Evolutionary conservation across 2,329 filamentous ascomycete genomes (phyloP).

Genomic region (Phialophora expanda): DNA sequence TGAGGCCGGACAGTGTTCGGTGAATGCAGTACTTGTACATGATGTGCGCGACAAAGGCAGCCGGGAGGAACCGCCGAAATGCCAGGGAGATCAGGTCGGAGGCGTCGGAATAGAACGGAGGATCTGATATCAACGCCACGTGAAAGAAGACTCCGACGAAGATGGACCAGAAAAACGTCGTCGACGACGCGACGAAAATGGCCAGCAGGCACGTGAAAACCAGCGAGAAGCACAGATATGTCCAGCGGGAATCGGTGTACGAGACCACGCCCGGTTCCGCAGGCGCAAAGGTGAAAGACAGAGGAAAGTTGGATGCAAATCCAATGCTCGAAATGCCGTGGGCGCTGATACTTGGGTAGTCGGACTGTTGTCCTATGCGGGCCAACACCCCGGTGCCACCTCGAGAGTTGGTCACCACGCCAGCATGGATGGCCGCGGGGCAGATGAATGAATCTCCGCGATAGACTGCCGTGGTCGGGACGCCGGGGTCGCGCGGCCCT

Average conservation of each 20-base stretch:
- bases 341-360: slow-evolving; percentile 53
- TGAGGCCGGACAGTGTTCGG: slow-evolving; percentile 56
- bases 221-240: slow-evolving; percentile 60
- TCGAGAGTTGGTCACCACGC: slow-evolving; percentile 58
- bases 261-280: slow-evolving; percentile 27
- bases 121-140: slow-evolving; percentile 65
- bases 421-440: slow-evolving; percentile 64
- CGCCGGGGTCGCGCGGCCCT: slow-evolving; percentile 51
- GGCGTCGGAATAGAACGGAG: slow-evolving; percentile 60
- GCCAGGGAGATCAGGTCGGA: slow-evolving; percentile 60
- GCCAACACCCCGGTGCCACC: slow-evolving; percentile 64
- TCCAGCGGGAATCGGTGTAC: slow-evolving; percentile 65
- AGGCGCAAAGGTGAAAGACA: slow-evolving; percentile 15
- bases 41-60: slow-evolving; percentile 62
- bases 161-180: slow-evolving; percentile 61
- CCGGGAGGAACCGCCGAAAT: slow-evolving; percentile 63
- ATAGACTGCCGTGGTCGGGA: slow-evolving; percentile 54
- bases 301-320: slow-evolving; percentile 63
- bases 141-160: slow-evolving; percentile 65
- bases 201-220: slow-evolving; percentile 60
- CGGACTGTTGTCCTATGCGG: slow-evolving; percentile 57
- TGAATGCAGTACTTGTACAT: slow-evolving; percentile 62
- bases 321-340: slow-evolving; percentile 59
- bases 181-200: slow-evolving; percentile 61
- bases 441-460: slow-evolving; percentile 67